Percentiles rank a stretch among this genome's conserved stretches.
These are phyloP conservation scores for Meyerozyma sp. DNA, from an alignment of 1,139 yeast genomes.

Conservation along the genomic window DNA sequence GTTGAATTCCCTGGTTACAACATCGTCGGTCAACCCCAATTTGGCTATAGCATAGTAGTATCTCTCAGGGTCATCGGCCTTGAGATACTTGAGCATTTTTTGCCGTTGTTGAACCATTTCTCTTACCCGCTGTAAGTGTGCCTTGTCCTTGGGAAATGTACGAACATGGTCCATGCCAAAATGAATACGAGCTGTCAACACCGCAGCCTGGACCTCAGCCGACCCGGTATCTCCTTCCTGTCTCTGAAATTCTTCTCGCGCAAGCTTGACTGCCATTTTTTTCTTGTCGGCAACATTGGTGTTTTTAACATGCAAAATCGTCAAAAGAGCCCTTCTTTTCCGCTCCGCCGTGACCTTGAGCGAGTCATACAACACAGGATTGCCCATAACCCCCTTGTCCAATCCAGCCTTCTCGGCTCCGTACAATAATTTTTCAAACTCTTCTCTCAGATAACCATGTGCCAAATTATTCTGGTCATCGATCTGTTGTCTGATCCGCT, in stretches of 20 bases:
- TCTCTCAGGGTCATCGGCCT: constrained; percentile 69
- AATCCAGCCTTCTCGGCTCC: constrained; percentile 60
- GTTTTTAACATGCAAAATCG: constrained; percentile 73
- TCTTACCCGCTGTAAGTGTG: constrained; percentile 65
- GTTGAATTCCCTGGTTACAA: constrained; percentile 73
- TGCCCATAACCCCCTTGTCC: constrained; percentile 23
- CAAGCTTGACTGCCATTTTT: constrained; percentile 57
- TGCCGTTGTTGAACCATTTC: constrained; percentile 88
- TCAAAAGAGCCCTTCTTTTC: constrained; percentile 63
- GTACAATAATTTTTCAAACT: constrained; percentile 69
- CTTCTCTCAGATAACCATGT: constrained; percentile 53
- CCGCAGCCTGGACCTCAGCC: constrained; percentile 93
- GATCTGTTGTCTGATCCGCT: constrained; percentile 60
- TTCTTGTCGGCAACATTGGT: constrained; percentile 55
- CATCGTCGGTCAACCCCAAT: constrained; percentile 80
- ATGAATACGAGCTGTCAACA: constrained; percentile 75
- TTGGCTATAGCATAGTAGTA: constrained; percentile 85
- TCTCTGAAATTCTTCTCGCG: constrained; percentile 75
- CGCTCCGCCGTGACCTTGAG: constrained; percentile 43
- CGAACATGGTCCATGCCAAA: constrained; percentile 73
- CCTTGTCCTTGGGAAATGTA: constrained; percentile 67
- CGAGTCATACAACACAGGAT: constrained; percentile 41
- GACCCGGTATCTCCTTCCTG: constrained; percentile 91
- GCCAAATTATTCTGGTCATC: constrained; percentile 52
- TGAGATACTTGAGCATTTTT: constrained; percentile 72